phyloP scores from a whole-genome alignment of 495 filamentous ascomycete species.

The Penicillium alfredii region DNA sequence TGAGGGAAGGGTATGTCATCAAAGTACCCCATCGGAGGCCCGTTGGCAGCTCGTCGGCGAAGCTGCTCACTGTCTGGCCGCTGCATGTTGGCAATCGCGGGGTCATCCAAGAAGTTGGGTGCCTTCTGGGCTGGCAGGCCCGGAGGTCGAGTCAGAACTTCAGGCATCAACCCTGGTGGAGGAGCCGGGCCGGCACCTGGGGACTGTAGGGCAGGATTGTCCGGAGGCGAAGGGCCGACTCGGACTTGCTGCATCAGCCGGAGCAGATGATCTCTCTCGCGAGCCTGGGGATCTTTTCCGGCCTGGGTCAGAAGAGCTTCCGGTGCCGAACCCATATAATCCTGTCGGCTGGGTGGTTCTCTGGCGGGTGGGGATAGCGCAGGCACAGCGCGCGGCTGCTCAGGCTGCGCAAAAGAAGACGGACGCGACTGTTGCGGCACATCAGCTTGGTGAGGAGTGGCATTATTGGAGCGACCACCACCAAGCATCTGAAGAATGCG shows the following conservation, averaged over 20 bases:
- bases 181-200: constrained; percentile 33
- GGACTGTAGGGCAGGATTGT: constrained; percentile 26
- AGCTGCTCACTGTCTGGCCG: constrained; percentile 40
- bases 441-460: constrained; percentile 35
- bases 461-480: constrained; percentile 40
- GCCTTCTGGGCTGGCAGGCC: constrained; percentile 35
- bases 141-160: constrained; percentile 41
- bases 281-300: constrained; percentile 31
- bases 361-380: constrained; percentile 33
- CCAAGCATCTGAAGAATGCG: constrained; percentile 79
- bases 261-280: constrained; percentile 46
- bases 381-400: constrained; percentile 28
- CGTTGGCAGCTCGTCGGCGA: constrained; percentile 34
- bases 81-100: constrained; percentile 44
- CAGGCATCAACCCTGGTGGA: constrained; percentile 37
- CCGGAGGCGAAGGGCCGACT: constrained; percentile 26
- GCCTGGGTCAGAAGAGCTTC: constrained; percentile 29
- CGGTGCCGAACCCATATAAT: constrained; percentile 26
- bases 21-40: constrained; percentile 41
- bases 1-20: constrained; percentile 40
- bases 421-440: constrained; percentile 24
- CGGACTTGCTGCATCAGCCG: constrained; percentile 49
- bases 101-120: constrained; percentile 42
- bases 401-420: constrained; percentile 24
- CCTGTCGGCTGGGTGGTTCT: constrained; percentile 26